A percentile compares a stretch with the other conserved stretches of the same genome.
These are phyloP conservation scores for Plasmodium blacklocki DNA, from an alignment of 169 alveolate species.

Conservation along the genomic window DNA sequence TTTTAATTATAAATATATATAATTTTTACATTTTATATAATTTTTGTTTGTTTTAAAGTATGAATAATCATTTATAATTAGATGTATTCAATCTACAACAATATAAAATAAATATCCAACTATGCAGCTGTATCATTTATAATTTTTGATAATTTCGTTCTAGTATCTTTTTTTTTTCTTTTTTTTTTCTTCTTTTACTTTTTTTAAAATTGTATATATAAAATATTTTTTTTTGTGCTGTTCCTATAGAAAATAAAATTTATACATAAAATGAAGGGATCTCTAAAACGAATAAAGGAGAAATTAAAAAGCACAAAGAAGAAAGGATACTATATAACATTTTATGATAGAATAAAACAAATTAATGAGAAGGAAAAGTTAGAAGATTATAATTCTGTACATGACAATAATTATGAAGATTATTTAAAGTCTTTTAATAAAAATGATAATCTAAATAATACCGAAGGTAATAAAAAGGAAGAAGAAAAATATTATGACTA, in stretches of 20 bases:
- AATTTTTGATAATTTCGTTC: too few species aligned
- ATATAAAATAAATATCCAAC: too few species aligned
- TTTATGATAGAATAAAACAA: slow-evolving; percentile 71
- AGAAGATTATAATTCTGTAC: slow-evolving; percentile 17
- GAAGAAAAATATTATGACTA: background rate
- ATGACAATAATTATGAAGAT: slow-evolving; percentile 31
- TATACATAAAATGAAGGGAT: slow-evolving; percentile 38
- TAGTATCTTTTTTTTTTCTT: too few species aligned
- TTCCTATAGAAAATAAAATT: background rate
- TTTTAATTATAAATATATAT: too few species aligned
- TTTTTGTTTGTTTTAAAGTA: too few species aligned
- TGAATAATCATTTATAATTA: too few species aligned
- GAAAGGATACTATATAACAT: slow-evolving; percentile 57
- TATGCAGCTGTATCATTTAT: too few species aligned
- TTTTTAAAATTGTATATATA: too few species aligned
- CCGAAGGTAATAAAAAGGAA: slow-evolving; percentile 21
- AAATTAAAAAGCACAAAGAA: slow-evolving; percentile 50
- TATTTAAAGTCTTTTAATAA: slow-evolving; percentile 2
- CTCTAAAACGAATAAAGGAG: slow-evolving; percentile 24
- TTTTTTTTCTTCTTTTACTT: too few species aligned
- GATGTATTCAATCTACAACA: too few species aligned
- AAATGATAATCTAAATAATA: slow-evolving; percentile 15
- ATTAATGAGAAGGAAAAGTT: slow-evolving; percentile 73
- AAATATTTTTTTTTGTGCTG: too few species aligned
- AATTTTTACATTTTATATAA: too few species aligned